A percentile compares a stretch with the other conserved stretches of the same genome.
Evolutionary conservation across 805 yeast genomes (phyloP).

Genomic region (Metschnikowia similis): DNA sequence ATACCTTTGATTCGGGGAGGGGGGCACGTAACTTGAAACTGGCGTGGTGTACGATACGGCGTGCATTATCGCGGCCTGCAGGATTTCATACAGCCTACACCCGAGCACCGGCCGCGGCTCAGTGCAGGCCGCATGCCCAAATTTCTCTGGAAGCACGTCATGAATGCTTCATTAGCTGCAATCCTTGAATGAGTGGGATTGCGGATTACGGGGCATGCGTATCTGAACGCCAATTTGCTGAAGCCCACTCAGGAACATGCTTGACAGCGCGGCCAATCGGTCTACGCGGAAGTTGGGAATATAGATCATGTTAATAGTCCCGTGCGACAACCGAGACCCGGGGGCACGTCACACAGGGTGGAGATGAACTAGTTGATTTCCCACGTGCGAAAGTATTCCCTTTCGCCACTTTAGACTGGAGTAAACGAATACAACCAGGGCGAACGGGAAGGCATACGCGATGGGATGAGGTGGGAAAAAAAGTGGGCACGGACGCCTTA

Average conservation of each 20-base stretch:
- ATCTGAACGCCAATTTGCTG: too few relatives aligned
- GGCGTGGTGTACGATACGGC: neutral
- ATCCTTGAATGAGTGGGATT: too few relatives aligned
- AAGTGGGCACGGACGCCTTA: neutral
- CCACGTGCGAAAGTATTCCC: conserved; percentile 46
- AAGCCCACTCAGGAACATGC: too few relatives aligned
- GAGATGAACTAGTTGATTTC: conserved; percentile 40
- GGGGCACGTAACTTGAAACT: too few relatives aligned
- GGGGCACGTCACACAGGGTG: conserved; percentile 36
- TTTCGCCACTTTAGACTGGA: conserved; percentile 44
- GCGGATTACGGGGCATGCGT: too few relatives aligned
- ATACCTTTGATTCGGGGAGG: too few relatives aligned
- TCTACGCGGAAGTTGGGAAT: neutral
- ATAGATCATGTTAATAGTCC: conserved; percentile 21
- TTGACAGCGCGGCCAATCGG: too few relatives aligned
- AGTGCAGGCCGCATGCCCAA: neutral
- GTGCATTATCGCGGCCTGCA: neutral
- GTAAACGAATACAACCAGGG: conserved; percentile 48
- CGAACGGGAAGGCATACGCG: conserved; percentile 46
- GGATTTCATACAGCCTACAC: neutral
- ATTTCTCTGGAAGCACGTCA: too few relatives aligned
- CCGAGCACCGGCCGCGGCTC: neutral
- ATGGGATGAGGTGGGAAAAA: conserved; percentile 21
- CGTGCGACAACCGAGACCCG: conserved; percentile 15
- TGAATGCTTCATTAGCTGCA: too few relatives aligned